Conservation (phyloP, 768 basidiomycete species). For the Macrolepiota albuminosa region DNA sequence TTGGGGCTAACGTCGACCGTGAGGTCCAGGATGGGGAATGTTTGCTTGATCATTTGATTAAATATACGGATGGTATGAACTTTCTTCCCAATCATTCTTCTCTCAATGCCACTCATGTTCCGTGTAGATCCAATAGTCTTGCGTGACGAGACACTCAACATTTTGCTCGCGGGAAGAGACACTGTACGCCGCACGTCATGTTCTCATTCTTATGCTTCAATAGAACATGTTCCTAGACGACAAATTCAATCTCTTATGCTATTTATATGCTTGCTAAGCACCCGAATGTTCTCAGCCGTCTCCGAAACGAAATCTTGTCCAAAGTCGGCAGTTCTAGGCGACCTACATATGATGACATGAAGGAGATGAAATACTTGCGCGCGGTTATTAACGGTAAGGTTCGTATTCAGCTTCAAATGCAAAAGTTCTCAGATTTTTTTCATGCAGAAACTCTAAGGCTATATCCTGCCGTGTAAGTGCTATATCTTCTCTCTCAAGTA, state of each 20-base stretch:
- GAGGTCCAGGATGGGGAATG: constrained; percentile 35
- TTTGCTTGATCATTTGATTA: constrained; percentile 45
- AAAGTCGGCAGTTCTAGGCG: constrained; percentile 30
- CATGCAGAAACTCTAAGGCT: constrained; percentile 38
- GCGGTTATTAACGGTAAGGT: constrained; percentile 31
- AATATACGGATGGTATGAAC: constrained; percentile 43
- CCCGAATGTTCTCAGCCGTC: constrained; percentile 32
- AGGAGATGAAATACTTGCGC: constrained; percentile 40
- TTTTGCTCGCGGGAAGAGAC: constrained; percentile 54
- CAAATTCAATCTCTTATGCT: constrained; percentile 34
- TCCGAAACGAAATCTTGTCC: constrained; percentile 37
- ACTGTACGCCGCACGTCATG: constrained; percentile 29
- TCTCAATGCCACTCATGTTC: not conserved
- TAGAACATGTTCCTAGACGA: constrained; percentile 25
- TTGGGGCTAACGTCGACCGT: constrained; percentile 20
- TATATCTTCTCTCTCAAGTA: not conserved
- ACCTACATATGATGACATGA: constrained; percentile 41
- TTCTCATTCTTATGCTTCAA: not conserved
- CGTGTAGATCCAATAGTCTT: constrained; percentile 30
- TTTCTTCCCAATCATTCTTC: not conserved
- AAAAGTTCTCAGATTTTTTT: not conserved
- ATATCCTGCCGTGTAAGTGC: constrained; percentile 30
- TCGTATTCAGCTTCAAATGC: not conserved
- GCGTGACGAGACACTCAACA: constrained; percentile 50
- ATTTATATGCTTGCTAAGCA: constrained; percentile 41